These are phyloP conservation scores for Xylaria curta DNA, from an alignment of 495 filamentous ascomycete genomes.

Conservation along the genomic window DNA sequence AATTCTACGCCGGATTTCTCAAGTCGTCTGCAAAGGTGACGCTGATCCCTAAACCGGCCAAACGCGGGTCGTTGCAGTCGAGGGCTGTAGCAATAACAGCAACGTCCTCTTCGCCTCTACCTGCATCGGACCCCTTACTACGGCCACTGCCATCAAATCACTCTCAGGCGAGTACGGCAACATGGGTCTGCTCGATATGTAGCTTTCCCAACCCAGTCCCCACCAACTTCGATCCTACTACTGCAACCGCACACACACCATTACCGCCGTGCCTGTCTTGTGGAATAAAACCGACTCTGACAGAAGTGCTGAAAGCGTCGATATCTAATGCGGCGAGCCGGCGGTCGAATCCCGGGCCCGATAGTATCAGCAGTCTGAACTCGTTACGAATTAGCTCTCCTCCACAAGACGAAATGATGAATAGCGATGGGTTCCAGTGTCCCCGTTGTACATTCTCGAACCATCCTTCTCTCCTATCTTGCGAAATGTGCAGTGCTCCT, in stretches of 20 bases:
- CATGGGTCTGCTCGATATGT: slow-evolving; percentile 99
- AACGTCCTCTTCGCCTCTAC: slow-evolving; percentile 50
- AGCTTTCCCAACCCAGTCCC: slow-evolving; percentile 96
- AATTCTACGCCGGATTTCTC: slow-evolving; percentile 92
- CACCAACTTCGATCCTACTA: slow-evolving; percentile 85
- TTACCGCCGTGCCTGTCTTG: slow-evolving; percentile 89
- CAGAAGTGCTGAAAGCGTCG: slow-evolving; percentile 81
- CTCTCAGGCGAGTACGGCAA: slow-evolving; percentile 64
- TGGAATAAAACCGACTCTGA: slow-evolving; percentile 88
- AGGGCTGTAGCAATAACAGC: slow-evolving; percentile 45
- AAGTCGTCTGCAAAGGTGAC: slow-evolving; percentile 96
- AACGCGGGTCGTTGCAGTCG: slow-evolving; percentile 59
- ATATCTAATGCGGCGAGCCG: slow-evolving; percentile 70
- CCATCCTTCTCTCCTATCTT: slow-evolving; percentile 82
- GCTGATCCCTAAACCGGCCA: slow-evolving; percentile 75
- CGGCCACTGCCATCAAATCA: slow-evolving; percentile 56
- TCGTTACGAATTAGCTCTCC: slow-evolving; percentile 31
- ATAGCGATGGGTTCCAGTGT: slow-evolving; percentile 63
- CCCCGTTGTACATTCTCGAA: slow-evolving; percentile 94
- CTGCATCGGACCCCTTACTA: slow-evolving; percentile 56
- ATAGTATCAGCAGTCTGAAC: slow-evolving; percentile 27
- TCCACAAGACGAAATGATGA: slow-evolving; percentile 11
- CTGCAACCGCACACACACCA: slow-evolving; percentile 74
- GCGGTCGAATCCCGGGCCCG: slow-evolving; percentile 38
- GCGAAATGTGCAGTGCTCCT: slow-evolving; percentile 90